These are phyloP conservation scores for Olyra latifolia DNA, from an alignment of 176 grass and related monocot genomes.

Conservation along the genomic window DNA sequence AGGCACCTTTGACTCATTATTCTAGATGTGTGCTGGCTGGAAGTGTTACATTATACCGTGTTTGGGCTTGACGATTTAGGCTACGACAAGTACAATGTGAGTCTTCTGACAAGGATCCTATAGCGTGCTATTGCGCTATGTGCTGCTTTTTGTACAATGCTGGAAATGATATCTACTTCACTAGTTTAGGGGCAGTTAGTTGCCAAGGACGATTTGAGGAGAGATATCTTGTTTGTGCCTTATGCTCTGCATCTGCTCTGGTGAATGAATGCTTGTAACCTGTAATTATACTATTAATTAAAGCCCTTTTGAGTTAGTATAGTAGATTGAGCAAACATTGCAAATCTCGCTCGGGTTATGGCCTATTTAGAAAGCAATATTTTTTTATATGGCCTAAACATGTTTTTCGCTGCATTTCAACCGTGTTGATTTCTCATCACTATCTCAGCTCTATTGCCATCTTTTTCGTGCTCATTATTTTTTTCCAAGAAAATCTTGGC, in stretches of 20 bases:
- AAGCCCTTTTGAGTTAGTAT: background rate
- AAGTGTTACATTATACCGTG: conserved; percentile 64
- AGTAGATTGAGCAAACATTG: background rate
- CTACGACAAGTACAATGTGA: conserved; percentile 96
- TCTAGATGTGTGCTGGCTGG: conserved; percentile 56
- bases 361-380: background rate
- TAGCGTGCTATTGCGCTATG: background rate
- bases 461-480: background rate
- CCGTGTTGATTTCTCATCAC: background rate
- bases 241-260: background rate
- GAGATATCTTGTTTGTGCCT: background rate
- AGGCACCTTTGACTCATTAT: conserved; percentile 60
- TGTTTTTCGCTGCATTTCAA: background rate
- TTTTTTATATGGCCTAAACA: conserved; percentile 2
- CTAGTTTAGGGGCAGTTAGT: background rate
- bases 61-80: conserved; percentile 92
- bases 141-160: background rate
- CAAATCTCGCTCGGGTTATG: background rate
- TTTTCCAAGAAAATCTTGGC: background rate
- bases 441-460: background rate
- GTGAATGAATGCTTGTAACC: background rate
- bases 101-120: background rate
- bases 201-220: background rate
- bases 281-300: background rate
- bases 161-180: background rate